Base-by-base conservation (phyloP, 441 rosid species). In the Biscutella laevigata region DNA sequence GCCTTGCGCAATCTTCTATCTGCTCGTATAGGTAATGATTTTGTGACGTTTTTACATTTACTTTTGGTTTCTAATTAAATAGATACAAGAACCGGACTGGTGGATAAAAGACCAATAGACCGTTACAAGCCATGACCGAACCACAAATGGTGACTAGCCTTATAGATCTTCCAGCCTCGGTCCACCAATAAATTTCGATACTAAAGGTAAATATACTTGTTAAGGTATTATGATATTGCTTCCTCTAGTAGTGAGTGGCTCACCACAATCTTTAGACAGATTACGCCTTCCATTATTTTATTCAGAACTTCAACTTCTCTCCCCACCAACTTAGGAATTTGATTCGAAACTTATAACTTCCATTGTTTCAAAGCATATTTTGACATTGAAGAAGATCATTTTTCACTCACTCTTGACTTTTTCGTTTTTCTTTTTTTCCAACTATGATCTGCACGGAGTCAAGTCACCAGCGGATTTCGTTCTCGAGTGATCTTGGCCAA, bases 381-480 rank as follows among this genome's bases (percentile, higher is more conserved):
- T 43, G 46, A 33, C 51, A 50, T 60, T 40, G 27, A 33, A 34
- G 5, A 21, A 35, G 38, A 59, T 59, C 40, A 37, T 47, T 15
- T 47, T 48, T n/a, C 47, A 49, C 49, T 39, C 48, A 22, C 57
- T 54, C n/a, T 45, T 53, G 46, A 19, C 42, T 37, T 59, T 59
- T 15, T 34, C 10, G n/a, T 13, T 4, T 59, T 8, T 30, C 4
- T 14, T 13, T 6, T 19, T 53, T 14, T 43, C 4, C 27, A 2
- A 36, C 21, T 10, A 64, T 61, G 27, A 82, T 84, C 80, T 84
- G 84, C 69, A 77, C 86, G 4, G 83, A 78, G 44, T 74, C 81
- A 15, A 65, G 64, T 48, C 82, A 78, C 53, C 88, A 87, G 37
- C 62, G 90, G 26, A 49, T 76, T 2, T 80, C 86, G 1, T 80